Conservation (phyloP, 75 land plant species). For the Sequoiadendron giganteum region DNA sequence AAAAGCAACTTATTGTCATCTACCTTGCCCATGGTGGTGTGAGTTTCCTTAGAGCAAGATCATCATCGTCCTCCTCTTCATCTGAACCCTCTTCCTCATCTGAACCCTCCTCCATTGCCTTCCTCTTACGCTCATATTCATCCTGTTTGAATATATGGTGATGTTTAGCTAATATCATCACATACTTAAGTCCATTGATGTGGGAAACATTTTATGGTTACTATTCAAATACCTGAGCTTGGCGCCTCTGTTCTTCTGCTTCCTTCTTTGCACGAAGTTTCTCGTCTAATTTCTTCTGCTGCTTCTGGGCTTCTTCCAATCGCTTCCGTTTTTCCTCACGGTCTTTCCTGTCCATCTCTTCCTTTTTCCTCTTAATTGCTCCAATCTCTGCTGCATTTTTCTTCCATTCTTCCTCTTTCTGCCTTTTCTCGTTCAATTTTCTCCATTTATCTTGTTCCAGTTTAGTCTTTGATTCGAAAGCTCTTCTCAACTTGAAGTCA, state of each 20-base stretch:
- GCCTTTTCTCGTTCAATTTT: slow-evolving; percentile 55
- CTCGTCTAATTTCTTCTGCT: slow-evolving; percentile 46
- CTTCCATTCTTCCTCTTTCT: slow-evolving; percentile 71
- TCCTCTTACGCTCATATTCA: slow-evolving; percentile 30
- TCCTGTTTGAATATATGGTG: slow-evolving; percentile 23
- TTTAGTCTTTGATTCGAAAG: slow-evolving; percentile 34
- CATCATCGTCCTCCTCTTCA: slow-evolving; percentile 73
- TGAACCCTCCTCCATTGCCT: slow-evolving; percentile 38
- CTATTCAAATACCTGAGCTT: slow-evolving; percentile 18
- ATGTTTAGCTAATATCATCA: not conserved
- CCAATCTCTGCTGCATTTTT: slow-evolving; percentile 73
- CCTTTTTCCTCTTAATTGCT: slow-evolving; percentile 68
- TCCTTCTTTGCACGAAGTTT: slow-evolving; percentile 45
- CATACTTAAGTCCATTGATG: not conserved
- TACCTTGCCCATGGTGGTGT: slow-evolving; percentile 87
- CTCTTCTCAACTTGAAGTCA: slow-evolving; percentile 26
- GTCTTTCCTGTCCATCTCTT: slow-evolving; percentile 66
- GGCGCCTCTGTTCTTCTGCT: slow-evolving; percentile 29
- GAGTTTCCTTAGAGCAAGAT: slow-evolving; percentile 33
- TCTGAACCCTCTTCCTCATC: slow-evolving; percentile 43
- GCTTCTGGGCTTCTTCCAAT: slow-evolving; percentile 47
- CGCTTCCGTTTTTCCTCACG: slow-evolving; percentile 65
- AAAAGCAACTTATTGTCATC: not conserved
- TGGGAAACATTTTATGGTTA: not conserved
- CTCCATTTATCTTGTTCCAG: slow-evolving; percentile 60